These are phyloP conservation scores for Flaveria robusta DNA, from an alignment of 129 eudicot genomes.

Conservation along the genomic window DNA sequence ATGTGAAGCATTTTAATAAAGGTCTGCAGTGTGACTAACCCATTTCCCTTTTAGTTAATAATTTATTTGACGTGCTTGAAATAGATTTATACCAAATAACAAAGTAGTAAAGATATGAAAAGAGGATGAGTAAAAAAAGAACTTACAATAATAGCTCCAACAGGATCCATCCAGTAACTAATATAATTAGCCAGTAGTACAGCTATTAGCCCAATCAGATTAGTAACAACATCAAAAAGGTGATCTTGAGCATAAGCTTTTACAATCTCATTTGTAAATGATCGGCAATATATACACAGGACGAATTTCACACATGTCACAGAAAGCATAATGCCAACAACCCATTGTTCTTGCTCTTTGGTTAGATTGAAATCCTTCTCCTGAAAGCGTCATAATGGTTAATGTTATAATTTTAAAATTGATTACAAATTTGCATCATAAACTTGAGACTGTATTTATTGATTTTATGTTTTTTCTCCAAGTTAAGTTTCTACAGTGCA, in stretches of 20 bases:
- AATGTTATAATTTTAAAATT: not conserved
- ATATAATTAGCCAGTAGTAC: slow-evolving; percentile 75
- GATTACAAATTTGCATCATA: not conserved
- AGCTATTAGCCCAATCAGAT: slow-evolving; percentile 73
- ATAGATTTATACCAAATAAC: not conserved
- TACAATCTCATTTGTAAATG: slow-evolving; percentile 83
- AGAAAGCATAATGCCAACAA: slow-evolving; percentile 81
- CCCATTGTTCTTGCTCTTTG: slow-evolving; percentile 76
- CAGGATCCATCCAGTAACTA: slow-evolving; percentile 83
- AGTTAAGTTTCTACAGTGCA: not conserved
- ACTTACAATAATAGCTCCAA: slow-evolving; percentile 84
- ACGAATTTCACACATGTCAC: slow-evolving; percentile 73
- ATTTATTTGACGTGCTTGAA: not conserved
- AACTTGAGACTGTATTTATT: not conserved
- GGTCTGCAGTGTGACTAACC: not conserved
- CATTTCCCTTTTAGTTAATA: not conserved
- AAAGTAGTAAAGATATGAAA: not conserved
- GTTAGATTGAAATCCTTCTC: slow-evolving; percentile 53
- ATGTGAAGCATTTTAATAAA: not conserved
- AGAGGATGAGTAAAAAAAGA: not conserved
- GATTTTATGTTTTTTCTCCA: not conserved
- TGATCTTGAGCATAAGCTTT: slow-evolving; percentile 91
- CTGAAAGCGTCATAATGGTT: slow-evolving; percentile 40
- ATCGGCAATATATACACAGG: slow-evolving; percentile 66
- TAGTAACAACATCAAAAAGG: slow-evolving; percentile 84